Evolutionary conservation across 345 rosid genomes (phyloP).

Genomic region (Rhizophora apiculata): DNA sequence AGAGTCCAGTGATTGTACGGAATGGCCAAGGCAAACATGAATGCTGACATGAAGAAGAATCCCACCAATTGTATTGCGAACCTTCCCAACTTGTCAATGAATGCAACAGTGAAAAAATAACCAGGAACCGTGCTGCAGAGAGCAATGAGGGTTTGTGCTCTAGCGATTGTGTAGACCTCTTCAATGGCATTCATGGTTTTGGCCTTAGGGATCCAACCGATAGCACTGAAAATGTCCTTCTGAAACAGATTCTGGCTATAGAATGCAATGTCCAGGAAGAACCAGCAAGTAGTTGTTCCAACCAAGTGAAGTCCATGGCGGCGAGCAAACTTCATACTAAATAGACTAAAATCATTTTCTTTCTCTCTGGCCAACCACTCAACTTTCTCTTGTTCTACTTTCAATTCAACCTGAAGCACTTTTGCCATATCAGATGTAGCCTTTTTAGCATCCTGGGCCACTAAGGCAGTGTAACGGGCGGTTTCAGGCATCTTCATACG

Average conservation of each 20-base stretch:
- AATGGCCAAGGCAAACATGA: constrained; percentile 58
- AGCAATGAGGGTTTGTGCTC: constrained; percentile 63
- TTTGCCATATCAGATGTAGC: constrained; percentile 72
- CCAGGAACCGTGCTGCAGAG: constrained; percentile 75
- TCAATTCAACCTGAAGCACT: constrained; percentile 60
- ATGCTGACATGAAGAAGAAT: constrained; percentile 54
- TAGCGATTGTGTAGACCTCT: constrained; percentile 55
- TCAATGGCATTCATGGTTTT: constrained; percentile 62
- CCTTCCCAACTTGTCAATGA: constrained; percentile 52
- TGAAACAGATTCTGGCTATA: constrained; percentile 75
- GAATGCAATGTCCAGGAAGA: constrained; percentile 68
- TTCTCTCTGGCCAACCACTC: constrained; percentile 8
- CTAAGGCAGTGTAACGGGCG: constrained; percentile 71
- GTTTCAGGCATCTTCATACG: constrained; percentile 82
- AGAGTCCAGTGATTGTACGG: constrained; percentile 73
- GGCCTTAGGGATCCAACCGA: constrained; percentile 72
- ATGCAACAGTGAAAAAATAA: constrained; percentile 47
- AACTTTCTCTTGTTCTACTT: constrained; percentile 45
- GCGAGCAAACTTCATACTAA: constrained; percentile 37
- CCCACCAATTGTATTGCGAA: constrained; percentile 53
- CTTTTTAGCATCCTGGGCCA: constrained; percentile 56
- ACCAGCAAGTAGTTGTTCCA: constrained; percentile 66
- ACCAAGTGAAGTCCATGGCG: constrained; percentile 60
- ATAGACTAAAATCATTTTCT: constrained; percentile 48
- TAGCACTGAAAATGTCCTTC: constrained; percentile 64